Percentiles rank a stretch among this genome's conserved stretches.
phyloP scores from a whole-genome alignment of 345 rosid genomes.

The Linum usitatissimum region DNA sequence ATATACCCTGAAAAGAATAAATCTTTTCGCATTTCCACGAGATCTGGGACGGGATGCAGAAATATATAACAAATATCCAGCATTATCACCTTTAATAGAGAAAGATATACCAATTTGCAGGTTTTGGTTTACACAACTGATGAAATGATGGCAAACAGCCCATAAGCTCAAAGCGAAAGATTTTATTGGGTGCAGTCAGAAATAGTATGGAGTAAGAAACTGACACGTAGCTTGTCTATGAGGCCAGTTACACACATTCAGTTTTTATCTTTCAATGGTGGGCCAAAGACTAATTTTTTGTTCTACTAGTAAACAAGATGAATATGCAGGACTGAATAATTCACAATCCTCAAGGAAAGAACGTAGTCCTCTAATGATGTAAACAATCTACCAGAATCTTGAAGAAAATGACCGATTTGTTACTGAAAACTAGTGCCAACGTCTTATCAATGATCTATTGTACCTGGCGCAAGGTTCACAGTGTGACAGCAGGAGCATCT shows the following conservation, averaged over 20 bases:
- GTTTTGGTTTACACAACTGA: too few relatives aligned
- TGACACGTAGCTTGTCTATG: neutral
- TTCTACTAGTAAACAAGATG: neutral
- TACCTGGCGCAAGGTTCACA: conserved; percentile 68
- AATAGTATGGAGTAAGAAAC: neutral
- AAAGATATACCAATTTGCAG: too few relatives aligned
- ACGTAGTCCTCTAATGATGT: neutral
- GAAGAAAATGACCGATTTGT: neutral
- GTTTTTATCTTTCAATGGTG: neutral
- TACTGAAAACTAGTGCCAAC: neutral
- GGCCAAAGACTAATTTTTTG: neutral
- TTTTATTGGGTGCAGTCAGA: neutral
- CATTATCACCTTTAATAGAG: neutral
- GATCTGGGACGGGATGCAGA: neutral
- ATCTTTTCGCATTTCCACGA: conserved; percentile 9
- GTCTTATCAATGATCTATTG: neutral
- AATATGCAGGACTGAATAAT: neutral
- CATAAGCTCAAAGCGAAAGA: neutral
- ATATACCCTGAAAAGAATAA: conserved; percentile 8
- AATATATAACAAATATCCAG: neutral
- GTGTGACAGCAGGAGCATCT: conserved; percentile 97
- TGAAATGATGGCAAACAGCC: too few relatives aligned
- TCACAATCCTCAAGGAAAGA: neutral
- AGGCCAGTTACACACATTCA: neutral
- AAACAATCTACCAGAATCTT: neutral